Conservation (phyloP, 441 rosid species). For the Adansonia gregorii region DNA sequence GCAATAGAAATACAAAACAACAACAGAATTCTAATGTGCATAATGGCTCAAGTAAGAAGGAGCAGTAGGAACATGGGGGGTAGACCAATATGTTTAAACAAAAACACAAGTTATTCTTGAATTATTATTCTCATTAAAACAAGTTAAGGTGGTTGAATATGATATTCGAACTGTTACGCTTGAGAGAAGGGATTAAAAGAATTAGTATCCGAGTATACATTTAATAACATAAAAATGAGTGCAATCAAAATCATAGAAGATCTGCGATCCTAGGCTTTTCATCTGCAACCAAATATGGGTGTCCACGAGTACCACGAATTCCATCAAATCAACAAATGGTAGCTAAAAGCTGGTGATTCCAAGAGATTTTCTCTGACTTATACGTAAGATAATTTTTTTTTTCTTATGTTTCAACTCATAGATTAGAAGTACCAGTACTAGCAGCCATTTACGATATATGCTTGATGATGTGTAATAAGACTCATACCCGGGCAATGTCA, state of each 20-base stretch:
- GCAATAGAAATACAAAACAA: slow-evolving; percentile 16
- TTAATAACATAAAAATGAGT: not conserved
- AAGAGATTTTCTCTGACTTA: not conserved
- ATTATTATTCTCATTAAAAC: not conserved
- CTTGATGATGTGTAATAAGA: not conserved
- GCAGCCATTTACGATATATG: not conserved
- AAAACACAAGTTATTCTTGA: not conserved
- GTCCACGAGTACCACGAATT: not conserved
- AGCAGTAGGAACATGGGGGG: not conserved
- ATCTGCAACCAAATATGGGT: not conserved
- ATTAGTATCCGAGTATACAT: not conserved
- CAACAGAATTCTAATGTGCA: slow-evolving; percentile 13
- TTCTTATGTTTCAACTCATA: not conserved
- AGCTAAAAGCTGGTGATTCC: not conserved
- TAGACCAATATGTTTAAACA: not conserved
- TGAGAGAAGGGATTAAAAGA: not conserved
- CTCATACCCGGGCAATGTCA: slow-evolving; percentile 85
- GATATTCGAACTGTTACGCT: not conserved
- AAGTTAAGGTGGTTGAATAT: not conserved
- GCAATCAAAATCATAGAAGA: not conserved
- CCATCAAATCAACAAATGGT: not conserved
- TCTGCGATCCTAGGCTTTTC: not conserved
- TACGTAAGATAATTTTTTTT: not conserved
- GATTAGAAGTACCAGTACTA: not conserved
- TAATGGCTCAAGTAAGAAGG: slow-evolving; percentile 10